phyloP scores from a whole-genome alignment of 331 rosid species.

The Malus hybrid region DNA sequence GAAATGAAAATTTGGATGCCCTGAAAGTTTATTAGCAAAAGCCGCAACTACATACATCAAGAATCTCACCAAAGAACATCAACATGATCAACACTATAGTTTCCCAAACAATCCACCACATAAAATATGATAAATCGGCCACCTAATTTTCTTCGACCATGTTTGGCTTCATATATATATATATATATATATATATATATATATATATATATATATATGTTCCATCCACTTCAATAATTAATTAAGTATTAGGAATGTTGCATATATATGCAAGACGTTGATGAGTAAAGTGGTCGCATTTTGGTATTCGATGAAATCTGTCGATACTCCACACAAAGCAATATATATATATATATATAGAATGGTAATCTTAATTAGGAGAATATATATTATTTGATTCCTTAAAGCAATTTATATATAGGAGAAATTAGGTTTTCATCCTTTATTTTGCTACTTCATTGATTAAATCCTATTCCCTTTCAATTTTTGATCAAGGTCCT shows the following conservation, averaged over 20 bases:
- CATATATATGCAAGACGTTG: background rate
- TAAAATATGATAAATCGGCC: background rate
- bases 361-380: slow-evolving; percentile 10
- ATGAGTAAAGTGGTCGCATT: background rate
- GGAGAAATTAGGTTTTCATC: no score
- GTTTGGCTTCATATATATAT: background rate
- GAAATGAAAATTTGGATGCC: no score
- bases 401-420: background rate
- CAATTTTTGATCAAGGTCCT: no score
- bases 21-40: no score
- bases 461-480: no score
- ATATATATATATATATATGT: no score
- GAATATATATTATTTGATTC: slow-evolving; percentile 33
- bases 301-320: background rate
- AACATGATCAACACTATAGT: no score
- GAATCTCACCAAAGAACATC: no score
- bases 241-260: background rate
- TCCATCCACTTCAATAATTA: background rate
- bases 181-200: no score
- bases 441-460: no score
- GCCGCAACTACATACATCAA: no score
- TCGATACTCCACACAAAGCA: background rate
- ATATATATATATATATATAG: background rate
- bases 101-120: no score
- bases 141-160: background rate